Evolutionary conservation across 2,329 filamentous ascomycete species (phyloP).

Genomic region (Colletotrichum gigasporum): DNA sequence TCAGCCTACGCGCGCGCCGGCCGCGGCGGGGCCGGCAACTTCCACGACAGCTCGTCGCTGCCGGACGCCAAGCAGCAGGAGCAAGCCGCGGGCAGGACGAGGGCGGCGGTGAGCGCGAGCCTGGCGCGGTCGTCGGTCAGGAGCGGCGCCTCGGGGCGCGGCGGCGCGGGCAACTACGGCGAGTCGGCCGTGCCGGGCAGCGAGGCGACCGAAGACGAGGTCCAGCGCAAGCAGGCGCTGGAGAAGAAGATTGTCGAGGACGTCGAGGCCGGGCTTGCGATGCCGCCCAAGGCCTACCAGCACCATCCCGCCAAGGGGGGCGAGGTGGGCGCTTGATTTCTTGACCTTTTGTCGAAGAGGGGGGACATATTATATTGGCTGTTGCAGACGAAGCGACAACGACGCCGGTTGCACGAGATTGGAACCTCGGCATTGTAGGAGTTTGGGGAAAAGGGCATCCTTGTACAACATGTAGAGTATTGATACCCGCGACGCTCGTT

Average conservation of each 20-base stretch:
- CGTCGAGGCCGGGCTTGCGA: slow-evolving; percentile 57
- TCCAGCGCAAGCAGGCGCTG: slow-evolving; percentile 47
- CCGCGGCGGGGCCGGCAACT: slow-evolving; percentile 72
- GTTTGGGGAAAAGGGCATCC: not conserved
- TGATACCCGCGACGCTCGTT: slow-evolving; percentile 32
- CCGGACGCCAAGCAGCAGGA: slow-evolving; percentile 44
- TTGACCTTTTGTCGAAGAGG: no score
- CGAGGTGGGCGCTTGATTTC: slow-evolving; percentile 20
- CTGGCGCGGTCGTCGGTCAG: slow-evolving; percentile 33
- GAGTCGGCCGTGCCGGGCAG: slow-evolving; percentile 36
- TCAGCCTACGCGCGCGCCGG: slow-evolving; percentile 54
- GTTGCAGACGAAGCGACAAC: not conserved
- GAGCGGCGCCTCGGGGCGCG: slow-evolving; percentile 54
- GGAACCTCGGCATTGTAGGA: not conserved
- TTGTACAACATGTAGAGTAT: slow-evolving; percentile 8
- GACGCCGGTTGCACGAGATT: no score
- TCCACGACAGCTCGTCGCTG: slow-evolving; percentile 49
- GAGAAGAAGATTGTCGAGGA: slow-evolving; percentile 54
- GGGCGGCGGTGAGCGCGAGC: slow-evolving; percentile 45
- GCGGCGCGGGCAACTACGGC: slow-evolving; percentile 67
- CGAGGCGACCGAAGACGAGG: slow-evolving; percentile 38
- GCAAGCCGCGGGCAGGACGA: slow-evolving; percentile 44
- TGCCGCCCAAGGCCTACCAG: slow-evolving; percentile 55
- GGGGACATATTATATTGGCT: no score
- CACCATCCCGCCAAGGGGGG: slow-evolving; percentile 38